Base-by-base conservation (phyloP, 495 filamentous ascomycete genomes). In the Tuber magnatum region DNA sequence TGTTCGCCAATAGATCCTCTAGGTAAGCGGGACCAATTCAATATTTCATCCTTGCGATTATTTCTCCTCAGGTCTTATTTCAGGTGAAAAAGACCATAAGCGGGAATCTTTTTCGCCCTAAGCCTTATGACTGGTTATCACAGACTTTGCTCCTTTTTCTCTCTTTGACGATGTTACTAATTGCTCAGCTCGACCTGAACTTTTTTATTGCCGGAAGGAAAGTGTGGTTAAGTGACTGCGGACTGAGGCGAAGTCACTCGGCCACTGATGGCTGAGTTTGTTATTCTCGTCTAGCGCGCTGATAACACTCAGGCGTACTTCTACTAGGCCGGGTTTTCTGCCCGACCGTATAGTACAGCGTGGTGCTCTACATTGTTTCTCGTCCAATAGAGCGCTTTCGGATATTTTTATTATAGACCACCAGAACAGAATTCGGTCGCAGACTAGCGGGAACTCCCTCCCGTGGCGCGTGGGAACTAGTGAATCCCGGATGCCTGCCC, bases 241-340 rank as follows among this genome's bases (percentile, higher is more conserved):
- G 56, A 65, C 56, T 20, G 56, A 35, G 56, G 56, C 56, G 56
- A 32, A 65, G 56, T 65, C 56, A 65, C 56, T 65, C 56, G 56
- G 56, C 56, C 56, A 65, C 56, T 65, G 56, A 65, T 35, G 56
- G 56, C 56, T 65, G 56, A 65, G 56, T 14, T 14, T 35, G 28
- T 3, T 65, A 65, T 35, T 65, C 56, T 65, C 8, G 20, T 61
- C 28, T 0, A 6, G 14, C 2, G 48, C 9, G 56, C 56, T 65
- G 56, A 65, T 65, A 65, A 65, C 28, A 65, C 28, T 65, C 28
- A 65, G 56, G 56, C 14, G 56, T 7, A 35, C 14, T 35, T 16
- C 56, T 35, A 65, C 28, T 8, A 35, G 6, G 28, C 56, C 28
- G 24, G 10, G 51, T 61, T 61, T 61, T 0, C 9, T 61, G 24